Evolutionary conservation across 1,284 basidiomycete species (phyloP).

Genomic region (Rhodotorula sp.): DNA sequence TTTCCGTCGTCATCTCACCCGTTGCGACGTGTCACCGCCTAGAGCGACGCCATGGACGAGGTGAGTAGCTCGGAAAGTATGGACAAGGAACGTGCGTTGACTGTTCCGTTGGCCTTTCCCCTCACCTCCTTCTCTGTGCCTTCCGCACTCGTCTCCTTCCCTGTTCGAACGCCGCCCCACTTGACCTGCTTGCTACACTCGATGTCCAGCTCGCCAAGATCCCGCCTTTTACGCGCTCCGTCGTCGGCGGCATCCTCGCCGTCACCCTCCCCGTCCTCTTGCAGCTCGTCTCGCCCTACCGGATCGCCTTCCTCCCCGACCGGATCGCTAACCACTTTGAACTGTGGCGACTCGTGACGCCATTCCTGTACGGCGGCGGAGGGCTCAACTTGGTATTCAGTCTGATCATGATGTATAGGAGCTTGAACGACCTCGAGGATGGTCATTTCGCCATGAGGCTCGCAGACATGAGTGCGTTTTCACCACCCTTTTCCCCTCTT

Average conservation of each 20-base stretch:
- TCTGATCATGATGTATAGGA: constrained; percentile 71
- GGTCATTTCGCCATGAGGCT: constrained; percentile 62
- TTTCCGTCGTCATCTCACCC: background rate
- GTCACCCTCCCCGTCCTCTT: constrained; percentile 65
- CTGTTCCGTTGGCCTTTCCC: no score
- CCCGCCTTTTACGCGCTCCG: constrained; percentile 76
- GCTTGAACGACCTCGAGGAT: constrained; percentile 63
- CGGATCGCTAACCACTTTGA: constrained; percentile 50
- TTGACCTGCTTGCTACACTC: background rate
- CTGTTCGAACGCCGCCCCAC: background rate
- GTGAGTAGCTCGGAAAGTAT: background rate
- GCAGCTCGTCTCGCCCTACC: constrained; percentile 60
- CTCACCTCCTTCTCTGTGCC: no score
- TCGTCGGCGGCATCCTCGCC: constrained; percentile 62
- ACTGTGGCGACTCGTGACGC: constrained; percentile 74
- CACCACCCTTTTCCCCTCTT: constrained; percentile 40
- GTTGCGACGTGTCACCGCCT: background rate
- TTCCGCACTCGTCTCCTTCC: background rate
- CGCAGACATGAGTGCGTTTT: constrained; percentile 68
- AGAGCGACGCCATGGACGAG: constrained; percentile 6
- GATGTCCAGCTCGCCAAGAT: constrained; percentile 65
- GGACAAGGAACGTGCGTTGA: background rate
- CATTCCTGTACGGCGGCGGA: constrained; percentile 70
- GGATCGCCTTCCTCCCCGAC: constrained; percentile 60
- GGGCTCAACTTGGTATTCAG: constrained; percentile 69